Base-by-base conservation (phyloP, 1,139 yeast species). In the Debaryomycetaceae sp. region DNA sequence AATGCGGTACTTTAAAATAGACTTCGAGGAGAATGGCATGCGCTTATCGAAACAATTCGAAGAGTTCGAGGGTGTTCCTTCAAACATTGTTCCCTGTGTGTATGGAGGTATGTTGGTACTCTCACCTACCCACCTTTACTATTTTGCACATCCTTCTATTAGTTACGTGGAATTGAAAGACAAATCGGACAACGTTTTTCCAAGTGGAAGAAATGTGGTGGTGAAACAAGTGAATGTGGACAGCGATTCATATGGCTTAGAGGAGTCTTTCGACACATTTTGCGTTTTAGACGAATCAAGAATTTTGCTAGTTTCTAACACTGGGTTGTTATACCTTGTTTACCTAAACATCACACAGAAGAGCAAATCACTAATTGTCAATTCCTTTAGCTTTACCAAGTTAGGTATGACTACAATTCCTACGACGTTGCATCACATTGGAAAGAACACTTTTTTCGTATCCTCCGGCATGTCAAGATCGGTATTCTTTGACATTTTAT, bases 51-150 rank as follows among this genome's bases (percentile, higher is more conserved):
- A 50, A 17, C 73, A 69, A 41, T 63, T 61, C 44, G 59, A 59
- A n/a, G 64, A 56, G 36, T 71, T 71, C 43, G 59, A 59, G 1
- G 64, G 56, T 4, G 59, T 65, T 1, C 75, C 75, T 0, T 49
- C 62, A 0, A 50, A 55, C 17, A 45, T 67, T 13, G 51, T 65
- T 6, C 55, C 66, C 0, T 50, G 55, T 1, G 13, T 29, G 0
- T 19, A 37, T 5, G 70, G 67, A 9, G 77, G 76, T 0, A 45
- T 62, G 2, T 35, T 71, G 30, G 66, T 65, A 1, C 37, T 66
- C 2, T 49, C 69, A 3, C 59, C 60, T 22, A 48, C 57, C 4
- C 57, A 58, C 34, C 39, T 66, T 2, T 67, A 63, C 44, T 70
- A 61, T 43, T 69, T 70, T 40, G 63, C 72, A 0, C 43, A 47